Evolutionary conservation across 164 flowering plant genomes (phyloP), one percentile per base, ranked within the genome.

Genomic region (Dillenia suffruticosa): DNA sequence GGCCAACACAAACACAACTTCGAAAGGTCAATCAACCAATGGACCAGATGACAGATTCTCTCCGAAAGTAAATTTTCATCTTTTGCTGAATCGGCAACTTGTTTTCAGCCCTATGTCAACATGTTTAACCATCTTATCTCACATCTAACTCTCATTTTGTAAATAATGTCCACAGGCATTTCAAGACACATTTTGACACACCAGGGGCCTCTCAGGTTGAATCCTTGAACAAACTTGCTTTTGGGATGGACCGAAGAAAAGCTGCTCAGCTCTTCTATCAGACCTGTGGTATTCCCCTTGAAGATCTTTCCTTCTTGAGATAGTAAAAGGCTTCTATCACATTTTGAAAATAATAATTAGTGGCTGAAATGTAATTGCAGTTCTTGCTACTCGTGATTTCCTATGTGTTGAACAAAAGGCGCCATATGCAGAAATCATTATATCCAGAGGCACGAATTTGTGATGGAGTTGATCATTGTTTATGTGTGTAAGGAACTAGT

Each of bases 261-360:
- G 99, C 99, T 17, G 93, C 99, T 50, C 73, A 66, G 56, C 83
- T 94, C 48, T 91, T 94, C 66, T 91, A 89, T 72, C 96, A 94
- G 62, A 89, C 87, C 24, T 91, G 90, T 66, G 96, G 99, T 94
- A 85, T 26, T 8, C 47, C 48, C 2, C 9, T 57, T 7, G 44
- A 46, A 16, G 9, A 6, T 2, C 44, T 26, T 46, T 11, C 44
- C 16, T 16, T 26, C 44, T 8, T 63, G 12, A 14, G 49, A 15
- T 44, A 44, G 26, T 6, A 44, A 24, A 7, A 45, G 24, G 11
- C 0, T 26, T 3, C 2, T 9, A 4, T 8, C 10, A 11, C 63
- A 40, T 24, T 32, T 26, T 16, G 46, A 9, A 40, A 15, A 14
- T 2, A 24, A 57, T 14, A n/a, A 59, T 43, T 3, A 55, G 1